Percentiles rank a stretch among this genome's conserved stretches.
Conservation (phyloP, 306 rosid species). For the Pterocarpus macrocarpus region DNA sequence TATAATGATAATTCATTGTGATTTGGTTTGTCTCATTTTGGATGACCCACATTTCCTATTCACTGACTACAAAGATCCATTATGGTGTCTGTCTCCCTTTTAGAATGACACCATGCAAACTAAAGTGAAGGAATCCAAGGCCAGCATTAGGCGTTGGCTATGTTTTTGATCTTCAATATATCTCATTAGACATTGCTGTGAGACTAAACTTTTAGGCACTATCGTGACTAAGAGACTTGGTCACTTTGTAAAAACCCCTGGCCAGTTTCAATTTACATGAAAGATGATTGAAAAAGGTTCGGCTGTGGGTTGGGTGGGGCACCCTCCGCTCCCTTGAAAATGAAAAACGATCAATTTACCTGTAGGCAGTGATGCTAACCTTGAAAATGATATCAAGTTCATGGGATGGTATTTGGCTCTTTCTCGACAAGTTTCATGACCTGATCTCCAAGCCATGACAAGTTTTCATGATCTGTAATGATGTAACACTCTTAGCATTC, state of each 20-base stretch:
- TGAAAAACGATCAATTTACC: no score
- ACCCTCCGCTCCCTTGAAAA: conserved; percentile 13
- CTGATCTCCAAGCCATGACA: conserved; percentile 36
- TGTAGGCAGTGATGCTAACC: conserved; percentile 41
- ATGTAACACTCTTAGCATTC: conserved; percentile 44
- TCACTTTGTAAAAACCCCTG: conserved; percentile 9
- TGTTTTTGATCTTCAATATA: no score
- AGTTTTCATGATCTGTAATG: conserved; percentile 38
- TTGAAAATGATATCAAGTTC: conserved; percentile 42
- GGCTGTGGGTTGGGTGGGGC: neutral
- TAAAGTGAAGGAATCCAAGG: conserved; percentile 31
- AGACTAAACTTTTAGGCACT: no score
- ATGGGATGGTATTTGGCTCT: conserved; percentile 1
- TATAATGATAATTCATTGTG: conserved; percentile 2
- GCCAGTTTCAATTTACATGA: neutral
- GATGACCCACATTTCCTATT: conserved; percentile 39
- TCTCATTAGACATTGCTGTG: no score
- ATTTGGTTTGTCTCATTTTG: conserved; percentile 39
- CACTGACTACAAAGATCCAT: conserved; percentile 11
- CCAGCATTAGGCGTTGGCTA: neutral
- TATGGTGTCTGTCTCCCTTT: neutral
- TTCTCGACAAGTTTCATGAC: conserved; percentile 29
- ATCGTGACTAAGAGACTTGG: neutral
- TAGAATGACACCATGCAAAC: neutral
- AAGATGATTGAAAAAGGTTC: neutral